A percentile compares a stretch with the other conserved stretches of the same genome.
phyloP scores from a whole-genome alignment of 768 basidiomycete species.

The Neoboletus magnificus region DNA sequence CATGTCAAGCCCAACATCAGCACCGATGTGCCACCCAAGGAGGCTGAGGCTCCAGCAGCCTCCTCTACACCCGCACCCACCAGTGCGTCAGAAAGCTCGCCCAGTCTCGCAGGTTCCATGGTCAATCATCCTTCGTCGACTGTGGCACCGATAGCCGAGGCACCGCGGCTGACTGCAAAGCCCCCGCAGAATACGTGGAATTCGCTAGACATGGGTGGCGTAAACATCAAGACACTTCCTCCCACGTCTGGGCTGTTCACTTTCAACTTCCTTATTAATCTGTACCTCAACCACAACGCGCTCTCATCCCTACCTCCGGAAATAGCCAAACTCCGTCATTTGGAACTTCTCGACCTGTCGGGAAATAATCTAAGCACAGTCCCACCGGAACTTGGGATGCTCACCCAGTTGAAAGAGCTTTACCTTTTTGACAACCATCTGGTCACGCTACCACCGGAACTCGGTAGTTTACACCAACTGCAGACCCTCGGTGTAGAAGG shows the following conservation, averaged over 20 bases:
- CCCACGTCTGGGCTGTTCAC: conserved; percentile 69
- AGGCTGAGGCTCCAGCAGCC: conserved; percentile 29
- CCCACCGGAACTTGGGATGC: conserved; percentile 87
- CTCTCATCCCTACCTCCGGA: conserved; percentile 75
- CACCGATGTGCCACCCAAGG: conserved; percentile 27
- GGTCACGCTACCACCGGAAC: conserved; percentile 77
- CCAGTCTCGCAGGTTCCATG: conserved; percentile 31
- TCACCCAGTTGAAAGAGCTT: conserved; percentile 85
- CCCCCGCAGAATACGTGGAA: conserved; percentile 81
- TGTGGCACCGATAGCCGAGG: conserved; percentile 67
- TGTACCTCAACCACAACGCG: conserved; percentile 96
- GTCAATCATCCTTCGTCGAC: conserved; percentile 72
- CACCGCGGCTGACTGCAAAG: conserved; percentile 61
- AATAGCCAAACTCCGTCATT: conserved; percentile 78
- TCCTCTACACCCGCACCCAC: conserved; percentile 31
- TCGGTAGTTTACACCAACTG: conserved; percentile 88
- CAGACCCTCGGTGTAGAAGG: conserved; percentile 95
- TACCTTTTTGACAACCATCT: conserved; percentile 95
- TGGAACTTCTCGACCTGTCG: conserved; percentile 89
- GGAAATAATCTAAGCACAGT: conserved; percentile 77
- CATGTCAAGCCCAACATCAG: conserved; percentile 44
- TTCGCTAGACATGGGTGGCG: conserved; percentile 94
- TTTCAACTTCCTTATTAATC: conserved; percentile 89
- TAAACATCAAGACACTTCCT: conserved; percentile 88
- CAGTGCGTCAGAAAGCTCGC: conserved; percentile 34